Evolutionary conservation across 768 basidiomycete genomes (phyloP).

Genomic region (Leccinellum rugosiceps): DNA sequence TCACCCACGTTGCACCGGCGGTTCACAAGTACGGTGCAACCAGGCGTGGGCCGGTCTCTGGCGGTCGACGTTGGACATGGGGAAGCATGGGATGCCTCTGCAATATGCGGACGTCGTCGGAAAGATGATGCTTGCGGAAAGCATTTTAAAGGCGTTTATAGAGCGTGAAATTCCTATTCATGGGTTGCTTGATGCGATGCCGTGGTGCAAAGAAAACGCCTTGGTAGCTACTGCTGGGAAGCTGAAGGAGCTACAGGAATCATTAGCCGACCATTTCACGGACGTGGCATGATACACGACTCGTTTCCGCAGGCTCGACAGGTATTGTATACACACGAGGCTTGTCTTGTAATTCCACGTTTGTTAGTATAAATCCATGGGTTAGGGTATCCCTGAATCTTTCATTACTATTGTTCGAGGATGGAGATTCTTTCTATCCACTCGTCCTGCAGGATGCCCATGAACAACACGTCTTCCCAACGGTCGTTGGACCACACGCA

Average conservation of each 20-base stretch:
- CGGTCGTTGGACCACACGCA: conserved; percentile 34
- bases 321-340: conserved; percentile 9
- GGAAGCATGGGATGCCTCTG: conserved; percentile 37
- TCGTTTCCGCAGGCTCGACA: not conserved
- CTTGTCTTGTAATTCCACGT: conserved; percentile 9
- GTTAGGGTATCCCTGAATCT: conserved; percentile 5
- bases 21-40: conserved; percentile 39
- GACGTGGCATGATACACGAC: conserved; percentile 33
- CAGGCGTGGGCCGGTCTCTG: conserved; percentile 46
- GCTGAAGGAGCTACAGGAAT: conserved; percentile 46
- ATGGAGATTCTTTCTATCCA: conserved; percentile 30
- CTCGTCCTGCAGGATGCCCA: conserved; percentile 41
- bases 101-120: conserved; percentile 45
- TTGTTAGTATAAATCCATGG: not conserved
- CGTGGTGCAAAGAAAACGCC: conserved; percentile 43
- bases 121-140: conserved; percentile 46
- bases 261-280: conserved; percentile 44
- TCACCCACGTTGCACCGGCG: conserved; percentile 37
- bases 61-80: conserved; percentile 40
- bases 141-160: conserved; percentile 43
- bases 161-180: conserved; percentile 41
- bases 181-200: conserved; percentile 41
- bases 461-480: conserved; percentile 38
- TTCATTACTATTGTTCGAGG: conserved; percentile 16
- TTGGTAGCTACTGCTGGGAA: conserved; percentile 41